Conservation (phyloP, 768 basidiomycete species). For the Brasilioporus rufonigricans region DNA sequence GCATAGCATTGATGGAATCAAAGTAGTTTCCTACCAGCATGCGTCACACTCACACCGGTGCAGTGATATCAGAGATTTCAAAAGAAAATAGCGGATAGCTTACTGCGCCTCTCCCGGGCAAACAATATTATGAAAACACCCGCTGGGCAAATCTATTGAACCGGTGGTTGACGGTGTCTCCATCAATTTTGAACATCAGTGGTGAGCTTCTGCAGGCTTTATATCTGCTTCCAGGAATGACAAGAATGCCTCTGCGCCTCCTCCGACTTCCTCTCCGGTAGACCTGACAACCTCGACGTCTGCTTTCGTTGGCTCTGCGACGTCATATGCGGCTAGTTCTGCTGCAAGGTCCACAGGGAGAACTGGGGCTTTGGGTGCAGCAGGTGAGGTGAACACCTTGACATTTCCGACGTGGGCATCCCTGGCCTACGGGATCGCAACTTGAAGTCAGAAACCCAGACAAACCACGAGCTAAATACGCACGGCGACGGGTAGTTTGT, state of each 20-base stretch:
- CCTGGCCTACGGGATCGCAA: constrained; percentile 56
- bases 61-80: not conserved
- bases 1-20: too few species aligned
- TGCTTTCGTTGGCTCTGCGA: constrained; percentile 64
- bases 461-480: constrained; percentile 30
- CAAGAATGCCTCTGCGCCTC: constrained; percentile 75
- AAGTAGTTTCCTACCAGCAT: too few species aligned
- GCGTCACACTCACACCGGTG: not conserved
- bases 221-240: constrained; percentile 79
- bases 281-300: constrained; percentile 39
- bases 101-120: not conserved
- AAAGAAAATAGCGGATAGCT: not conserved
- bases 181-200: constrained; percentile 29
- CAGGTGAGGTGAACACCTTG: constrained; percentile 75
- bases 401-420: constrained; percentile 89
- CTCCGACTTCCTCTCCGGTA: constrained; percentile 23
- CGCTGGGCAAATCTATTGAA: constrained; percentile 17
- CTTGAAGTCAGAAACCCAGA: not conserved
- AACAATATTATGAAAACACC: not conserved
- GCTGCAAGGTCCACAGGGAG: constrained; percentile 84
- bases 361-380: constrained; percentile 68
- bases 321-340: constrained; percentile 85
- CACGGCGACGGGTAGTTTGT: constrained; percentile 76
- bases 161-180: not conserved
- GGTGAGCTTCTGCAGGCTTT: constrained; percentile 62